Evolutionary conservation across 257 asterid genomes (phyloP).

Genomic region (Ehretia macrophylla): DNA sequence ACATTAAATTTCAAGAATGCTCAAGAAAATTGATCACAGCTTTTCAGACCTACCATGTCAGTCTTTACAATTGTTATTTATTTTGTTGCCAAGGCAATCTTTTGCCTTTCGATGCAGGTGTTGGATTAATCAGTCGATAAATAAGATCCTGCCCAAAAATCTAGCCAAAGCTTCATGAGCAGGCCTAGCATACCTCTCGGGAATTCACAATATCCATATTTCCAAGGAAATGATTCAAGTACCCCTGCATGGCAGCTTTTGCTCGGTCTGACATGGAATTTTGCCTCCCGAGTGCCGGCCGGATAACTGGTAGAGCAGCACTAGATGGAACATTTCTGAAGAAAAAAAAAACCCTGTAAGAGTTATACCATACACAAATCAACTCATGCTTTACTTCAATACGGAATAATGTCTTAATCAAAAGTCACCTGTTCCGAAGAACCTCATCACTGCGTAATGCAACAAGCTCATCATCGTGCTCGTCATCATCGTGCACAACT

Average conservation of each 20-base stretch:
- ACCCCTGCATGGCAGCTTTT: slow-evolving; percentile 91
- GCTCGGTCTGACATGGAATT: slow-evolving; percentile 86
- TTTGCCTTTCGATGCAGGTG: too few relatives aligned
- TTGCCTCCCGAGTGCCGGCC: slow-evolving; percentile 90
- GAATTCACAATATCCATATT: slow-evolving; percentile 88
- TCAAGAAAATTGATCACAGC: too few relatives aligned
- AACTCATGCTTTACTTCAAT: slow-evolving; percentile 30
- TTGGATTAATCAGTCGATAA: too few relatives aligned
- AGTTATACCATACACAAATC: slow-evolving; percentile 61
- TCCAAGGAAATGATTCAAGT: slow-evolving; percentile 88
- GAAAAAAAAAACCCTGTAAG: slow-evolving; percentile 98
- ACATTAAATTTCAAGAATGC: too few relatives aligned
- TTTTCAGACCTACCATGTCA: too few relatives aligned
- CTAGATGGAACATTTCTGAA: slow-evolving; percentile 99
- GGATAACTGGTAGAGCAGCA: slow-evolving; percentile 90
- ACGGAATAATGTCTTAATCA: slow-evolving; percentile 27
- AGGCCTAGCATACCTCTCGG: slow-evolving; percentile 57
- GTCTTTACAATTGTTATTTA: too few relatives aligned
- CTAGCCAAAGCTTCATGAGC: slow-evolving; percentile 1
- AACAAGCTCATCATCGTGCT: slow-evolving; percentile 71
- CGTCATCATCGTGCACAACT: slow-evolving; percentile 81
- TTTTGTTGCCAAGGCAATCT: too few relatives aligned
- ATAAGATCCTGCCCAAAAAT: not conserved
- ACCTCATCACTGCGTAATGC: slow-evolving; percentile 67
- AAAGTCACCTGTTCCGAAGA: slow-evolving; percentile 66